A percentile compares a stretch with the other conserved stretches of the same genome.
Conservation (phyloP, 495 filamentous ascomycete genomes). For the Halenospora varia region DNA sequence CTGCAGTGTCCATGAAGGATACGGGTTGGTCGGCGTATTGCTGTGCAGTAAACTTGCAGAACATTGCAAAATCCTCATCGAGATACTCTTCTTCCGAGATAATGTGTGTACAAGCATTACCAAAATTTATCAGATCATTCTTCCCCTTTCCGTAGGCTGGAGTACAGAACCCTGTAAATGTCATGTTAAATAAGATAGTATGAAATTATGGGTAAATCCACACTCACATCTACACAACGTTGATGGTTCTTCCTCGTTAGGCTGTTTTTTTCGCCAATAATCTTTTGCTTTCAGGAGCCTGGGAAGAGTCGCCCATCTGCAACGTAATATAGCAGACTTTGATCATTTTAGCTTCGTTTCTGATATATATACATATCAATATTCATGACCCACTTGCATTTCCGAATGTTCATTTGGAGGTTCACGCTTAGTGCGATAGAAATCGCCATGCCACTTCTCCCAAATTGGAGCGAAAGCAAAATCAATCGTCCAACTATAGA, state of each 20-base stretch:
- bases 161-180: too few relatives aligned
- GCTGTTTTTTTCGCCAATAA: slow-evolving; percentile 13
- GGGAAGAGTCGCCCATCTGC: slow-evolving; percentile 42
- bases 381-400: slow-evolving; percentile 4
- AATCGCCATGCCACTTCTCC: slow-evolving; percentile 7
- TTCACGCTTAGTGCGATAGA: not conserved
- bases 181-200: too few relatives aligned
- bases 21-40: not conserved
- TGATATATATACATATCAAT: too few relatives aligned
- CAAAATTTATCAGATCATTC: too few relatives aligned
- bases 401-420: not conserved
- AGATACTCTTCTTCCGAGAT: slow-evolving; percentile 12
- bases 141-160: too few relatives aligned
- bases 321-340: slow-evolving; percentile 35
- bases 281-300: slow-evolving; percentile 31
- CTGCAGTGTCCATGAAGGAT: not conserved
- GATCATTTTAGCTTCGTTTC: not conserved
- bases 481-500: slow-evolving; percentile 17
- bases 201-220: too few relatives aligned
- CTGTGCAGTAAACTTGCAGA: slow-evolving; percentile 3
- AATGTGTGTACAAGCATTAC: too few relatives aligned
- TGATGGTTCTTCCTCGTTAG: too few relatives aligned
- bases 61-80: slow-evolving; percentile 16
- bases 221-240: too few relatives aligned
- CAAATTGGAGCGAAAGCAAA: slow-evolving; percentile 22